These are phyloP conservation scores for Aspergillus tamarii DNA, from an alignment of 2,329 filamentous ascomycete genomes.

Conservation along the genomic window DNA sequence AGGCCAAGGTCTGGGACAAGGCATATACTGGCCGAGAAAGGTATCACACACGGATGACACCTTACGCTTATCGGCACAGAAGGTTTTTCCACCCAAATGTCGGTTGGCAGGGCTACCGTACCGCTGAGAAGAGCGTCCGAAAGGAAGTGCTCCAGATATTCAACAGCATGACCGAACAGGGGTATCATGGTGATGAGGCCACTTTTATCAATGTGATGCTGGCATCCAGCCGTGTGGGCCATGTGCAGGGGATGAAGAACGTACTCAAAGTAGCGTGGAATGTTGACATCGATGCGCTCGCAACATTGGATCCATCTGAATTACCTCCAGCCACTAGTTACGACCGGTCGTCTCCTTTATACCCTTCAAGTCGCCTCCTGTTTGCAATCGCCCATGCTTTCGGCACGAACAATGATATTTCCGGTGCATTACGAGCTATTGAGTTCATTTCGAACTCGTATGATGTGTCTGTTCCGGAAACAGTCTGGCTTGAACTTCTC, in stretches of 20 bases:
- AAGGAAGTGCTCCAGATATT: conserved; percentile 47
- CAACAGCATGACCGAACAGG: conserved; percentile 50
- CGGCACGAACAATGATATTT: conserved; percentile 66
- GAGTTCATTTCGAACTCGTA: conserved; percentile 66
- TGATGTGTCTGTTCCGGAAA: conserved; percentile 57
- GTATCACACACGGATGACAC: conserved; percentile 42
- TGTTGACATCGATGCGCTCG: conserved; percentile 52
- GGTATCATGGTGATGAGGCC: conserved; percentile 52
- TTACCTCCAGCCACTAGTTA: conserved; percentile 45
- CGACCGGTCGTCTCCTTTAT: conserved; percentile 55
- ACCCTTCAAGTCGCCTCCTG: conserved; percentile 63
- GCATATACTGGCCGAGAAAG: conserved; percentile 44
- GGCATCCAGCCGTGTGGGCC: conserved; percentile 57
- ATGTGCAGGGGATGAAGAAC: conserved; percentile 50
- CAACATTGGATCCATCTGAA: conserved; percentile 35
- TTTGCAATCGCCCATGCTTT: conserved; percentile 70
- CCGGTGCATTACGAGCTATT: conserved; percentile 61
- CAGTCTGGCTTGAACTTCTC: conserved; percentile 69
- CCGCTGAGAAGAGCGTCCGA: conserved; percentile 36
- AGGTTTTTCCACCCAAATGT: conserved; percentile 16
- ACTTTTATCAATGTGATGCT: conserved; percentile 59
- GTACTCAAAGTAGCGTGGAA: conserved; percentile 59
- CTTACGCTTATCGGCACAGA: conserved; percentile 35
- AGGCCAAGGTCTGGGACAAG: conserved; percentile 52
- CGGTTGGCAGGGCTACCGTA: conserved; percentile 37